A percentile compares a stretch with the other conserved stretches of the same genome.
Evolutionary conservation across 768 basidiomycete genomes (phyloP).

Genomic region (Hydnum rufescens): DNA sequence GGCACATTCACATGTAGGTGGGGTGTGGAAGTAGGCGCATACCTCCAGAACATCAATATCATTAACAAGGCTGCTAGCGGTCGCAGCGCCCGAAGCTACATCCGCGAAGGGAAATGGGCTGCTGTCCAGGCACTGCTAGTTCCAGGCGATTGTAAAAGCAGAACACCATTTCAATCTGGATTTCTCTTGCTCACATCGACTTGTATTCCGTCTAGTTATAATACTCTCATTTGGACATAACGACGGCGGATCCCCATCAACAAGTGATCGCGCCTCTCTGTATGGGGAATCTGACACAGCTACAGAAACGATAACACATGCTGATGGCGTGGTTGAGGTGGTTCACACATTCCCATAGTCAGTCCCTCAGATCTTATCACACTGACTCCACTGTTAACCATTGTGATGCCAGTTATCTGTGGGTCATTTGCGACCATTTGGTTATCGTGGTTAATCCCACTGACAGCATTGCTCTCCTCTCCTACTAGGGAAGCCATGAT

Average conservation of each 20-base stretch:
- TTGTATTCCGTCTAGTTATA: slow-evolving; percentile 10
- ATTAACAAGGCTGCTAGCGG: slow-evolving; percentile 30
- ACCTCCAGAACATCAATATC: slow-evolving; percentile 18
- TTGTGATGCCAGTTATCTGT: background rate
- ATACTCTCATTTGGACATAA: slow-evolving; percentile 23
- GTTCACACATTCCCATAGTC: background rate
- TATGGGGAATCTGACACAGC: slow-evolving; percentile 10
- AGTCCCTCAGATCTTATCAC: background rate
- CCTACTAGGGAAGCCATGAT: slow-evolving; percentile 10
- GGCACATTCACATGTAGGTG: background rate
- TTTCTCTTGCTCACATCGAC: background rate
- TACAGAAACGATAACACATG: background rate
- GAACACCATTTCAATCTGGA: too few relatives aligned
- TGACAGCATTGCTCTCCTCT: background rate
- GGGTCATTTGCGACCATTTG: background rate
- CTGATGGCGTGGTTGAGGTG: background rate
- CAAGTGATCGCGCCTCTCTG: slow-evolving; percentile 1
- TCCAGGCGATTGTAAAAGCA: slow-evolving; percentile 10
- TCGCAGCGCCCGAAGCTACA: slow-evolving; percentile 27
- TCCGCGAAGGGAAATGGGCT: slow-evolving; percentile 21
- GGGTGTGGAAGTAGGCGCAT: slow-evolving; percentile 2
- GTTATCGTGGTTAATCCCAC: background rate
- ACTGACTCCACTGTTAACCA: background rate
- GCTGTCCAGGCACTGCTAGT: slow-evolving; percentile 14
- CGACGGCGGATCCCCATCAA: slow-evolving; percentile 16